Base-by-base conservation (phyloP, 2,329 filamentous ascomycete species). In the Corinectria fuckeliana region DNA sequence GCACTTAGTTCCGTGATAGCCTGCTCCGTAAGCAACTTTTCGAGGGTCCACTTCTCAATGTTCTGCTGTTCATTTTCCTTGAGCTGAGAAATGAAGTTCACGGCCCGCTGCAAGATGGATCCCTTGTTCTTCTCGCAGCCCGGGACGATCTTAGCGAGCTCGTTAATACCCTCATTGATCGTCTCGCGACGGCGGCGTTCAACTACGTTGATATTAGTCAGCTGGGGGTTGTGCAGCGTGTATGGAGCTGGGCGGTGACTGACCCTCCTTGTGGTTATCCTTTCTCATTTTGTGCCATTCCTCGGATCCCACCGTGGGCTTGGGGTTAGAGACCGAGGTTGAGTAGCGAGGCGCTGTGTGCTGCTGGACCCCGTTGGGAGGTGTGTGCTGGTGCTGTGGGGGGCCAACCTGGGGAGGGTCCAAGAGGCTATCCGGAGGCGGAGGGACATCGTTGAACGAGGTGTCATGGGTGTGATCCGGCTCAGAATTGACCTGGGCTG, bases 101-200 rank as follows among this genome's bases (percentile, higher is more conserved):
- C 94, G 0, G 95, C 93, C 30, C 94, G 91, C 74, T 96, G 91
- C 34, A 99, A 82, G 65, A 99, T 98, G 2, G 93, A 96, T 1
- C 95, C 95, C 78, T 99, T 99, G 82, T 99, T 98, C 83, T 98
- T 99, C 78, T 99, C 95, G 71, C 94, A 97, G 13, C 93, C 93
- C 0, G 95, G 95, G 0, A 99, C 95, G 66, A 99, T 96, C 80
- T 97, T 98, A 67, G 94, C 92, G 26, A 99, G 86, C 77, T 98
- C 95, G 72, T 97, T 98, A 69, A 99, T 99, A 49, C 95, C 95
- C 78, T 99, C 95, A 67, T 99, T 99, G 75, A 99, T 99, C 0
- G 95, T 97, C 78, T 99, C 95, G 64, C 95, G 91, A 42, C 95
- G 92, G 59, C 95, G 92, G 61, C 95, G 92, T 79, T 99, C 95